These are phyloP conservation scores for Sechiopsis laciniata DNA, from an alignment of 306 rosid genomes.

Conservation along the genomic window DNA sequence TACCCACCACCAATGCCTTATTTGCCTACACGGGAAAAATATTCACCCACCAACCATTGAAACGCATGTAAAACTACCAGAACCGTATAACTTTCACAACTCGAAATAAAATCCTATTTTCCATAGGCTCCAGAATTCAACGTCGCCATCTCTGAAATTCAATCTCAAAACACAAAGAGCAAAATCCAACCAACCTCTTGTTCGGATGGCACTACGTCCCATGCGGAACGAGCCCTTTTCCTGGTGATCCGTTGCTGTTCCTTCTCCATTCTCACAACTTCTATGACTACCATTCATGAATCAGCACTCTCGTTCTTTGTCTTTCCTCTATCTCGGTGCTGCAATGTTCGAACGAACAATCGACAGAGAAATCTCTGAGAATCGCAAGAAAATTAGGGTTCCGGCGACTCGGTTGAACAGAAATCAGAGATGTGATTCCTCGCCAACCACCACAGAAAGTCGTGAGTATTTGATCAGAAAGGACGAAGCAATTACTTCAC, in stretches of 20 bases:
- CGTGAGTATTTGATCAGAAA: background rate
- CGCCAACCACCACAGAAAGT: constrained; percentile 9
- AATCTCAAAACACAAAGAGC: constrained; percentile 25
- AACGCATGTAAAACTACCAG: constrained; percentile 16
- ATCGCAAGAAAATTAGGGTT: constrained; percentile 23
- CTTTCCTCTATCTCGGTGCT: constrained; percentile 6
- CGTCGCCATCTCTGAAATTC: constrained; percentile 26
- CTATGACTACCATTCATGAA: constrained; percentile 35
- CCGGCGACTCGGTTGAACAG: background rate
- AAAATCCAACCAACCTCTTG: constrained; percentile 43
- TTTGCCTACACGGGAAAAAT: constrained; percentile 42
- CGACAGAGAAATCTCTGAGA: constrained; percentile 28
- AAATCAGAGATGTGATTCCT: background rate
- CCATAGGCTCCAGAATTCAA: background rate
- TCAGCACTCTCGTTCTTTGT: background rate
- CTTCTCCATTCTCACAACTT: constrained; percentile 45
- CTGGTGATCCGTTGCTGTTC: constrained; percentile 44
- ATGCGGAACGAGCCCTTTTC: constrained; percentile 71
- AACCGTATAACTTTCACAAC: background rate
- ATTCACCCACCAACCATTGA: constrained; percentile 20
- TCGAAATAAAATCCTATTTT: constrained; percentile 4
- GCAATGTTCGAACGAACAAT: constrained; percentile 10
- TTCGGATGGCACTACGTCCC: constrained; percentile 67
- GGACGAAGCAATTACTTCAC: background rate
- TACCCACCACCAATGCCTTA: constrained; percentile 35